These are phyloP conservation scores for Wickerhamiella australiensis DNA, from an alignment of 805 yeast genomes.

Conservation along the genomic window DNA sequence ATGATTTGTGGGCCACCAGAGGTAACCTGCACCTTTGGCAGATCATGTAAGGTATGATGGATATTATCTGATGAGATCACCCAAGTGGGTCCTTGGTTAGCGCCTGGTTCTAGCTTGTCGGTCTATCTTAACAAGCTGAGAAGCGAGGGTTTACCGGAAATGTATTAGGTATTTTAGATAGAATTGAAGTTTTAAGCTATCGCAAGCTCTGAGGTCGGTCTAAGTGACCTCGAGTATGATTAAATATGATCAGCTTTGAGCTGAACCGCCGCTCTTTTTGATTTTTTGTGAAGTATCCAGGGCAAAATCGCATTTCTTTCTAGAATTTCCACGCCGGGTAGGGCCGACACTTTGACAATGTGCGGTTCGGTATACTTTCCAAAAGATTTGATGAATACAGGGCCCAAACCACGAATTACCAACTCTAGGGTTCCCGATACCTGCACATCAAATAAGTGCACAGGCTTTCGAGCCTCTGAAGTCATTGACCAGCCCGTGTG, in stretches of 20 bases:
- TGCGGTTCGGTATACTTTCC: conserved; percentile 26
- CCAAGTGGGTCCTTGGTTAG: background rate
- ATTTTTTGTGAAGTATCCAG: conserved; percentile 1
- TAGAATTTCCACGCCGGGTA: conserved; percentile 21
- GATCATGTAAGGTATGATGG: conserved; percentile 23
- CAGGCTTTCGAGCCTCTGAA: conserved; percentile 11
- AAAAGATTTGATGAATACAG: conserved; percentile 24
- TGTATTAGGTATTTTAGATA: too few relatives aligned
- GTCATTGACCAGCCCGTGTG: conserved; percentile 22
- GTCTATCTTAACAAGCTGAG: too few relatives aligned
- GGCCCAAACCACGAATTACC: conserved; percentile 27
- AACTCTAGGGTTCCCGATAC: conserved; percentile 12
- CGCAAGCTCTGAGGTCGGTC: too few relatives aligned
- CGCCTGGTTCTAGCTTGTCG: too few relatives aligned
- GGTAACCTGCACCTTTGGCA: conserved; percentile 59
- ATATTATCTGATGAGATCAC: too few relatives aligned
- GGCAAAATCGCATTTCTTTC: conserved; percentile 22
- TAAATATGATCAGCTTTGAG: too few relatives aligned
- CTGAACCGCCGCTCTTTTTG: background rate
- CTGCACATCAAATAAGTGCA: conserved; percentile 19
- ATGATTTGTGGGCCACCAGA: conserved; percentile 42
- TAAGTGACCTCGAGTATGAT: too few relatives aligned
- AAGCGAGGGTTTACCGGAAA: too few relatives aligned
- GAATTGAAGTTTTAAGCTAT: too few relatives aligned
- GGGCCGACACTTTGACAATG: conserved; percentile 19